Conservation (phyloP, 345 rosid genomes). For the Brassica rapa region DNA sequence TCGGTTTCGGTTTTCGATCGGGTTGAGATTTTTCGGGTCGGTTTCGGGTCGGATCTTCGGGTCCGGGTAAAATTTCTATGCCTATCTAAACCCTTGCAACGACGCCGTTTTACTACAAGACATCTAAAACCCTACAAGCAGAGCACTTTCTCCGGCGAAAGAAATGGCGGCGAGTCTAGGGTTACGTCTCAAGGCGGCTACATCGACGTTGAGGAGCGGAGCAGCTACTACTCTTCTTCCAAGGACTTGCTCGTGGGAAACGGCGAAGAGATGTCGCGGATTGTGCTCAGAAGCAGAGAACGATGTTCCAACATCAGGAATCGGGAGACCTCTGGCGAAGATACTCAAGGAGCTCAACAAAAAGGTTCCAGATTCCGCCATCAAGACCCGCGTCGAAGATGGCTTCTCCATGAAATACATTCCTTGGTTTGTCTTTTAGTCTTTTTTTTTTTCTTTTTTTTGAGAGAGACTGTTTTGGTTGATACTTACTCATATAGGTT, state of each 20-base stretch:
- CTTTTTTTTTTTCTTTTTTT: no score
- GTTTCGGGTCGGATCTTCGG: no score
- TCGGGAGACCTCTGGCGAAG: conserved; percentile 67
- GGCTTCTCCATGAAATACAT: conserved; percentile 66
- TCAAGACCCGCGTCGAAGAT: conserved; percentile 58
- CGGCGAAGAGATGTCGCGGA: no score
- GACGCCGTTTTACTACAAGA: not conserved
- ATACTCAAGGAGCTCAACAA: conserved; percentile 79
- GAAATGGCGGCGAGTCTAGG: conserved; percentile 38
- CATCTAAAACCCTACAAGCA: not conserved
- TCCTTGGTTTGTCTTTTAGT: no score
- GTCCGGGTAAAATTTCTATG: no score
- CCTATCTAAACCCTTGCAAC: no score
- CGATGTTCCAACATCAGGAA: conserved; percentile 60
- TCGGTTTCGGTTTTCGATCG: no score
- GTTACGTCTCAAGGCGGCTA: conserved; percentile 25
- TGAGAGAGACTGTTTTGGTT: no score
- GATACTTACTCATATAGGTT: no score
- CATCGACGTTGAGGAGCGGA: conserved; percentile 27
- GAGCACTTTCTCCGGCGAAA: conserved; percentile 23
- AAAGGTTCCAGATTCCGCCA: conserved; percentile 67
- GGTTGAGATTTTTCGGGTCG: no score
- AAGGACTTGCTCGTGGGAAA: conserved; percentile 3
- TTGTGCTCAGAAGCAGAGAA: conserved; percentile 39
- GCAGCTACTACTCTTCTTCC: conserved; percentile 1